Conservation (phyloP, 140 eudicot genomes). For the Anethum foeniculum region DNA sequence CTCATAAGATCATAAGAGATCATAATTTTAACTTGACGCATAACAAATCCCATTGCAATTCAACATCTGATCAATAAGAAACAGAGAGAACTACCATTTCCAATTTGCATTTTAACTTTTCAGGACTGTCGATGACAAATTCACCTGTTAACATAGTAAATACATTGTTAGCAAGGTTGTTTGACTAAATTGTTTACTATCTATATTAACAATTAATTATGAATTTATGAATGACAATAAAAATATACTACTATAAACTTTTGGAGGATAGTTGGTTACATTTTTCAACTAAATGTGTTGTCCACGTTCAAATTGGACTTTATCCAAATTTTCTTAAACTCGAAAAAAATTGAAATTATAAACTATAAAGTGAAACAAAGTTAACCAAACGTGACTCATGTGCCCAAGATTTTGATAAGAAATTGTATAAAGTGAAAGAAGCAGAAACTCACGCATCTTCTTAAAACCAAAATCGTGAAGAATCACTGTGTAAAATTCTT, state of each 20-base stretch:
- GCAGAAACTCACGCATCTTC: constrained; percentile 72
- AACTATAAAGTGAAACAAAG: neutral
- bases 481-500: constrained; percentile 90
- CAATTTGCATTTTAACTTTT: constrained; percentile 70
- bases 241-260: neutral
- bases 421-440: neutral
- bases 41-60: neutral
- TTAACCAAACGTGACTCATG: neutral
- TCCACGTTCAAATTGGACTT: no score
- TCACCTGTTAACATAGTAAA: constrained; percentile 46
- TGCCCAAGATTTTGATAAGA: neutral
- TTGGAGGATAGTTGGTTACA: no score
- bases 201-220: neutral
- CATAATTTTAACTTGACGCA: neutral
- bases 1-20: constrained; percentile 1
- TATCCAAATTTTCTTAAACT: no score
- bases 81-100: constrained; percentile 59
- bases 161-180: neutral
- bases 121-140: constrained; percentile 91
- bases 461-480: constrained; percentile 95
- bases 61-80: neutral
- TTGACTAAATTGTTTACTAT: neutral
- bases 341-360: no score
- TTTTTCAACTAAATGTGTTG: no score
- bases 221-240: neutral